Base-by-base conservation (phyloP, 352 stramenopile genomes). In the Globisporangium spinosum region DNA sequence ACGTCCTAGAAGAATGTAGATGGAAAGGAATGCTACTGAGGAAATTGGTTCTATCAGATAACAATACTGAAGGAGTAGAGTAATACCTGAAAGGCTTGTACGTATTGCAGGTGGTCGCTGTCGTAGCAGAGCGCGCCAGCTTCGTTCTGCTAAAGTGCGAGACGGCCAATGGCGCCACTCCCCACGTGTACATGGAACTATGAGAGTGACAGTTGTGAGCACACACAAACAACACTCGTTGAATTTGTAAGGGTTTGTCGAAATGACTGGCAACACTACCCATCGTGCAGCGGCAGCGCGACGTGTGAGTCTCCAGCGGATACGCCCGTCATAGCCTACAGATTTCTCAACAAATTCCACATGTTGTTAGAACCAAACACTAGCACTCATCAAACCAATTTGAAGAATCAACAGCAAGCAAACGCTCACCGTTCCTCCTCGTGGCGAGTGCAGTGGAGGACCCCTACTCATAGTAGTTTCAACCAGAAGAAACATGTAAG, bases 121-220 rank as follows among this genome's bases (percentile, higher is more conserved):
- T 97, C 90, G 43, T 78, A 85, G 54, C 85, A 91, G 13, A 79
- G 65, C n/a, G 80, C 74, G 29, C 78, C 77, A 53, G 66, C 58
- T 8, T 90, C 65, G 20, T 83, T 86, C 23, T 80, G 75, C 1
- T 80, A 75, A 3, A 91, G 80, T 3, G 92, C 95, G 0, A 98
- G 77, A 22, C 93, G 80, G 6, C 94, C 95, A 43, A 76, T 90
- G 7, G 79, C 69, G 23, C 91, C 89, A 22, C 95, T 79, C 17
- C 93, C 83, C 91, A 98, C 17, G 90, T 97, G 71, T 98, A 98
- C n/a, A 98, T 60, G 34, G 80, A 80, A 9, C 82, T 90, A 49
- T 2, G 17, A 15, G 15, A 29, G 34, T 12, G 34, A 22, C 9
- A 22, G n/a, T n/a, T n/a, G 23, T 47, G 57, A 51, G 34, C 27